Conservation (phyloP, 1,284 basidiomycete species). For the Boletus sp. region DNA sequence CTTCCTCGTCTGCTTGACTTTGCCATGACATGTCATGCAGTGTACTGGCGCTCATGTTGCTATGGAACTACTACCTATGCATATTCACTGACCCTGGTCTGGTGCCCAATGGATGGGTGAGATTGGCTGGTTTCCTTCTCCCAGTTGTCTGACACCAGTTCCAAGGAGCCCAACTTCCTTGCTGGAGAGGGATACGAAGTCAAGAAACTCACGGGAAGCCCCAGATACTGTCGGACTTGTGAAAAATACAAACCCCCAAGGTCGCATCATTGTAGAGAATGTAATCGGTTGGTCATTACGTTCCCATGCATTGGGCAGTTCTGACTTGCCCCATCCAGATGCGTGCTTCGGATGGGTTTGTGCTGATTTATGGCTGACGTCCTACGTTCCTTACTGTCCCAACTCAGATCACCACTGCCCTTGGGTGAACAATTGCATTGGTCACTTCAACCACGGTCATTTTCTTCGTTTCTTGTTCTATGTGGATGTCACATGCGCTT, state of each 20-base stretch:
- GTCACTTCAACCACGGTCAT: conserved; percentile 84
- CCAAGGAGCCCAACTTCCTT: conserved; percentile 71
- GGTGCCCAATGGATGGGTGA: conserved; percentile 81
- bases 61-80: conserved; percentile 85
- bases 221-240: conserved; percentile 82
- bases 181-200: conserved; percentile 76
- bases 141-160: conserved; percentile 6
- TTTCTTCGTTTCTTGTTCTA: conserved; percentile 92
- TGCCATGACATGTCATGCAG: conserved; percentile 39
- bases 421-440: conserved; percentile 89
- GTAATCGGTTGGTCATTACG: conserved; percentile 58
- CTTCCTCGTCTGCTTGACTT: conserved; percentile 3
- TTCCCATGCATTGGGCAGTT: not conserved
- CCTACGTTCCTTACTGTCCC: conserved; percentile 4
- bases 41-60: conserved; percentile 67
- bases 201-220: conserved; percentile 75
- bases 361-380: conserved; percentile 2
- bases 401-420: conserved; percentile 83
- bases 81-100: conserved; percentile 78
- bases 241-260: conserved; percentile 68
- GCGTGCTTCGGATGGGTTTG: conserved; percentile 78
- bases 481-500: conserved; percentile 84
- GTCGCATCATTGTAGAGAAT: conserved; percentile 87
- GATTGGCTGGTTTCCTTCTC: conserved; percentile 22
- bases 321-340: conserved; percentile 42